These are phyloP conservation scores for Corylus heterophylla DNA, from an alignment of 306 rosid genomes.

Conservation along the genomic window DNA sequence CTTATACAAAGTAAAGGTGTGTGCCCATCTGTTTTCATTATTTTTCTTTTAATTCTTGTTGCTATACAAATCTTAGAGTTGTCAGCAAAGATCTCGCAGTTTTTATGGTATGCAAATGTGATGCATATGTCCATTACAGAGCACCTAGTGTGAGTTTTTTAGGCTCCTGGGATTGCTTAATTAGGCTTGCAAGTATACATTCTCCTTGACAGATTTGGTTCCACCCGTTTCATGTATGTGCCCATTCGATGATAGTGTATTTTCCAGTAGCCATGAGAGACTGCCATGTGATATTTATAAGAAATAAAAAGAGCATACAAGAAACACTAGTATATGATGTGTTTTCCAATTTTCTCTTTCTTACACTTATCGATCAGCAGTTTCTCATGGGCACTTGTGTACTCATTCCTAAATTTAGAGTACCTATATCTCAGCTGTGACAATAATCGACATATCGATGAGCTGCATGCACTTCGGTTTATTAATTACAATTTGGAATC, in stretches of 20 bases:
- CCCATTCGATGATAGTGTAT: neutral
- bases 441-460: no score
- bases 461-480: neutral
- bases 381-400: conserved; percentile 4
- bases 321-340: neutral
- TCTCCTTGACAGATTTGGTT: neutral
- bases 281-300: neutral
- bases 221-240: neutral
- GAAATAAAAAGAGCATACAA: neutral
- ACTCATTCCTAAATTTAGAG: conserved; percentile 1
- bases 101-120: conserved; percentile 2
- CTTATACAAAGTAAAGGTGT: conserved; percentile 43
- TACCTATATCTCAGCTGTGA: neutral
- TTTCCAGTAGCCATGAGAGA: neutral
- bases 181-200: neutral
- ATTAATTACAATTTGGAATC: neutral
- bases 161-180: neutral
- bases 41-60: neutral
- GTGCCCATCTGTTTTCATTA: conserved; percentile 19
- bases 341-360: neutral
- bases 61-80: neutral
- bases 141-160: neutral
- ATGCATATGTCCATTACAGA: neutral
- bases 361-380: neutral
- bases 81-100: neutral